phyloP scores from a whole-genome alignment of 768 basidiomycete species.

The Collybiopsis confluens region DNA sequence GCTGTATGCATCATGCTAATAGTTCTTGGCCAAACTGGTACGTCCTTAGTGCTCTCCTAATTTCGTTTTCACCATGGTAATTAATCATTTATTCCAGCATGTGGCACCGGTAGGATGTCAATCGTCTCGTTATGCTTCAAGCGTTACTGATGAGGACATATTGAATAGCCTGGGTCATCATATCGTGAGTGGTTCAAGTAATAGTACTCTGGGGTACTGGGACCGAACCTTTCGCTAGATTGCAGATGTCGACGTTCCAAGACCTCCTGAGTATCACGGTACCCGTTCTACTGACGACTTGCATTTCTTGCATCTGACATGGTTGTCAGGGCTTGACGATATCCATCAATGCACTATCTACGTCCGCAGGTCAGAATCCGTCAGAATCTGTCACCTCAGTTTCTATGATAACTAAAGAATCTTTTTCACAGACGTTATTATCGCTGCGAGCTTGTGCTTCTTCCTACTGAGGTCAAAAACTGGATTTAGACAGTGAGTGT shows the following conservation, averaged over 20 bases:
- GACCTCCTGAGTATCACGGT: constrained; percentile 8
- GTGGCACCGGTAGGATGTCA: constrained; percentile 1
- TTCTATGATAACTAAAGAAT: no score
- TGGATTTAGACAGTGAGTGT: constrained; percentile 10
- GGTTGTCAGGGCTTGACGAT: constrained; percentile 6
- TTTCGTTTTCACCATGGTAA: not conserved
- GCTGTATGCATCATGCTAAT: constrained; percentile 5
- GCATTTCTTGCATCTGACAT: not conserved
- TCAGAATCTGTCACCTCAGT: not conserved
- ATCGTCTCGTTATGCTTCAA: not conserved
- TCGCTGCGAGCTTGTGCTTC: constrained; percentile 10
- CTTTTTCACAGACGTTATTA: constrained; percentile 8
- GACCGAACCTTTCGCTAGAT: not conserved
- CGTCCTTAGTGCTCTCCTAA: not conserved
- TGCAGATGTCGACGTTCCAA: constrained; percentile 4
- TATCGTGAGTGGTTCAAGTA: constrained; percentile 6
- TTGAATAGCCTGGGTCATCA: constrained; percentile 8
- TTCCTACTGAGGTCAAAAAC: constrained; percentile 8
- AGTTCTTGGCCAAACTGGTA: constrained; percentile 9
- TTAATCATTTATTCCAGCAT: not conserved
- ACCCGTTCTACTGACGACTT: not conserved
- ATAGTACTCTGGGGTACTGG: not conserved
- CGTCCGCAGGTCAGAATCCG: not conserved
- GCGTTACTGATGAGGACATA: not conserved
- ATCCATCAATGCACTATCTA: constrained; percentile 12